A percentile compares a stretch with the other conserved stretches of the same genome.
Conservation (phyloP, 1,139 yeast genomes). For the Hansenula sp. region DNA sequence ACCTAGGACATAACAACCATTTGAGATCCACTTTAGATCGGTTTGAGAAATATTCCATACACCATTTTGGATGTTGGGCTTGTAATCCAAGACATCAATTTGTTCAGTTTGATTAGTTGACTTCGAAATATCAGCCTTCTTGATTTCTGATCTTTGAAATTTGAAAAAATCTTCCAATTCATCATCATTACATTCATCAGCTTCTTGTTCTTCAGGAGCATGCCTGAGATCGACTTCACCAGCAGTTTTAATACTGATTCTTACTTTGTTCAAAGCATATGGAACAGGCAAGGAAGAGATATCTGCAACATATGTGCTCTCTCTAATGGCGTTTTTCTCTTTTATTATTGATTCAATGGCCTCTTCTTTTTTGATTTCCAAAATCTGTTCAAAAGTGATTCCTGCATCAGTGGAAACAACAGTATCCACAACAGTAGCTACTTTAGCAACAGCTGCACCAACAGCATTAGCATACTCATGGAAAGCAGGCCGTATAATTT, state of each 20-base stretch:
- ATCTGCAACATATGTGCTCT: slow-evolving; percentile 26
- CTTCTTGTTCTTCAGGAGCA: not conserved
- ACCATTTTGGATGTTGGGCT: slow-evolving; percentile 28
- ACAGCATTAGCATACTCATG: slow-evolving; percentile 37
- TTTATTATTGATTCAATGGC: slow-evolving; percentile 20
- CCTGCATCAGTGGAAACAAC: slow-evolving; percentile 8
- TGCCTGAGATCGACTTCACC: slow-evolving; percentile 33
- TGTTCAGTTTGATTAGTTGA: not conserved
- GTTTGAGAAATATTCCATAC: slow-evolving; percentile 36
- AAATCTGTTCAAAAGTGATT: slow-evolving; percentile 17
- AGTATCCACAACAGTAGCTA: slow-evolving; percentile 24
- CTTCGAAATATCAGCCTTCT: not conserved
- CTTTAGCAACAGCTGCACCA: slow-evolving; percentile 38
- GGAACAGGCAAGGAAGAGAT: slow-evolving; percentile 32
- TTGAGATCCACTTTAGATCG: slow-evolving; percentile 34
- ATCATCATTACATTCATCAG: slow-evolving; percentile 19
- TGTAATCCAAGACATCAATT: slow-evolving; percentile 19
- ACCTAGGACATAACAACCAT: slow-evolving; percentile 40
- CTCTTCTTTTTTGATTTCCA: slow-evolving; percentile 22
- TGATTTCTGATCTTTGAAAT: not conserved
- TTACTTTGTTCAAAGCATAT: slow-evolving; percentile 29
- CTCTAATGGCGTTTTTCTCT: slow-evolving; percentile 28
- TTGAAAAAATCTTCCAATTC: not conserved
- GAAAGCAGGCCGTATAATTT: slow-evolving; percentile 31
- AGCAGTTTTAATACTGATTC: slow-evolving; percentile 30